Base-by-base conservation (phyloP, 331 rosid genomes). In the Stylosanthes scabra region DNA sequence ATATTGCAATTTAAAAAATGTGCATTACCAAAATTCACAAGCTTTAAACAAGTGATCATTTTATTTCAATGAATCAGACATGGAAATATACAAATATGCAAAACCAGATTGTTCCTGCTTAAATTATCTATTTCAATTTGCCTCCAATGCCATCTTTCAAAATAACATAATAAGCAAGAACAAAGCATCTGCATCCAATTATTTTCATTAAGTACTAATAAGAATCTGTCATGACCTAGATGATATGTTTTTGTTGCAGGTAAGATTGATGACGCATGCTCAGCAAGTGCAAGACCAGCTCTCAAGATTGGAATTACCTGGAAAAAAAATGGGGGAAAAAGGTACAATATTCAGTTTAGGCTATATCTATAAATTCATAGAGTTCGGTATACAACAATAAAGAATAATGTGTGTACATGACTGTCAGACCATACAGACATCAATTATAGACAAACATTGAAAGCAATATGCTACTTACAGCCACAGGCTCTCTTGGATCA, bases 221-320 rank as follows among this genome's bases (percentile, higher is more conserved):
- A 47, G 57, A 51, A 15, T 69, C 59, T 14, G 71, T 70, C 78
- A 87, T 74, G 75, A 95, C 99, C 99, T 59, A 95, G 75, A 90
- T 95, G 99, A 76, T 91, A 95, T 1, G 87, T 86, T 81, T 83
- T 95, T 64, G 89, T 84, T 56, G 99, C 91, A 3, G 99, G 97
- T 87, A 95, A 80, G 72, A 94, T 66, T 7, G 93, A 83, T 2
- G 91, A 70, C 7, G 97, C 99, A 41, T 88, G 85, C 70, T 94
- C 99, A 10, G 91, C 91, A 70, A 94, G 93, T 63, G 93, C 97
- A 63, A 89, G 83, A 65, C 99, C 99, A 70, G 99, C 99, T 84
- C 96, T 90, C 68, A 94, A 83, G 71, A 94, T 94, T 31, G 99
- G 99, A 78, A 89, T 78, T 56, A 94, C 90, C 98, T 93, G 88